Evolutionary conservation across 108 stramenopile species (phyloP).

Genomic region (Pseudonitzschia delicatissima): DNA sequence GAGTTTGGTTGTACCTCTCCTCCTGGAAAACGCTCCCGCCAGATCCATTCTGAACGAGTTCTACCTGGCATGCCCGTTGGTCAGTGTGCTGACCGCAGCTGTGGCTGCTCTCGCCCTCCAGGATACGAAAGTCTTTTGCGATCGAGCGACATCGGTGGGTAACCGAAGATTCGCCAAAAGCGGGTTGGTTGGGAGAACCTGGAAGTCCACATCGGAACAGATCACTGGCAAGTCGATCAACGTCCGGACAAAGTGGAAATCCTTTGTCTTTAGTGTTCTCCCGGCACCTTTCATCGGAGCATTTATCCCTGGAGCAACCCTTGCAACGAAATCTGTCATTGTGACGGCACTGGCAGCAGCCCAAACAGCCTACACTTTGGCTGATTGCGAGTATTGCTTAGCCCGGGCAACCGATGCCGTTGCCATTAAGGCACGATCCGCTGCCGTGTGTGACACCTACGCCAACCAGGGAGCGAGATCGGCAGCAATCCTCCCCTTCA

Average conservation of each 20-base stretch:
- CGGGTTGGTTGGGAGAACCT: slow-evolving; percentile 75
- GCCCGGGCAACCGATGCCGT: slow-evolving; percentile 82
- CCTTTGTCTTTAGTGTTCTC: slow-evolving; percentile 60
- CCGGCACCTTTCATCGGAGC: slow-evolving; percentile 79
- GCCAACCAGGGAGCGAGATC: slow-evolving; percentile 87
- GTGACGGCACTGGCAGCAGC: slow-evolving; percentile 81
- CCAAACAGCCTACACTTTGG: slow-evolving; percentile 80
- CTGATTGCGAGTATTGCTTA: slow-evolving; percentile 63
- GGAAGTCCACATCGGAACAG: slow-evolving; percentile 70
- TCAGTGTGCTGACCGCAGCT: slow-evolving; percentile 64
- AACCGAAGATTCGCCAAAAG: slow-evolving; percentile 80
- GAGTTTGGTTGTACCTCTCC: slow-evolving; percentile 67
- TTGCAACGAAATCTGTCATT: slow-evolving; percentile 75
- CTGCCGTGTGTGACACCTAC: slow-evolving; percentile 87
- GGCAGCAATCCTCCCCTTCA: slow-evolving; percentile 86
- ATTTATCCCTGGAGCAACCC: slow-evolving; percentile 62
- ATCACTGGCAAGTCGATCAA: slow-evolving; percentile 50
- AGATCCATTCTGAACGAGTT: slow-evolving; percentile 56
- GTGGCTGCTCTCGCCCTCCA: slow-evolving; percentile 69
- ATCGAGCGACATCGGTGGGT: slow-evolving; percentile 75
- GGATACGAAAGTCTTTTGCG: slow-evolving; percentile 54
- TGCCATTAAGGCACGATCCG: slow-evolving; percentile 80
- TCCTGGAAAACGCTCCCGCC: slow-evolving; percentile 41
- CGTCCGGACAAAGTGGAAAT: slow-evolving; percentile 54
- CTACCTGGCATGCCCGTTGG: slow-evolving; percentile 72